A percentile compares a stretch with the other conserved stretches of the same genome.
Conservation (phyloP, 2,329 filamentous ascomycete species). For the Diaporthe helianthi region DNA sequence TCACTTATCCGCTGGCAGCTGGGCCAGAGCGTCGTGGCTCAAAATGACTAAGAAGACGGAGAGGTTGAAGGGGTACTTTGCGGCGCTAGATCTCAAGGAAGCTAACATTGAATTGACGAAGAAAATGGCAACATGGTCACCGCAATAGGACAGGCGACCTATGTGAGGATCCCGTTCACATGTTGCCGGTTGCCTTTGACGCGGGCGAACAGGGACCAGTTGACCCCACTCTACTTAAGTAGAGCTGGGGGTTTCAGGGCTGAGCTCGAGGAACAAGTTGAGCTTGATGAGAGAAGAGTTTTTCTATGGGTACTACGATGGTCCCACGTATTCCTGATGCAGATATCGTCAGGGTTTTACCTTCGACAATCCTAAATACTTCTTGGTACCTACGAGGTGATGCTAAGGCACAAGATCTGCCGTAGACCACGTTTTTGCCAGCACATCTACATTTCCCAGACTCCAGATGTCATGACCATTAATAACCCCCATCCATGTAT, state of each 20-base stretch:
- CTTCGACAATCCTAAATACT: background rate
- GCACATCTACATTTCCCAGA: background rate
- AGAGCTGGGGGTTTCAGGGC: background rate
- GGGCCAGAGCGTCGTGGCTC: constrained; percentile 36
- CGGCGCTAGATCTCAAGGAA: constrained; percentile 40
- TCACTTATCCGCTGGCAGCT: constrained; percentile 39
- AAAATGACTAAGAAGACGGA: constrained; percentile 41
- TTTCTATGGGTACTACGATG: background rate
- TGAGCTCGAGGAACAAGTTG: background rate
- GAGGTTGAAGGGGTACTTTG: constrained; percentile 44
- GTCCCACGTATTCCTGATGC: background rate
- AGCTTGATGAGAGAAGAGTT: background rate
- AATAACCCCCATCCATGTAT: too few relatives aligned
- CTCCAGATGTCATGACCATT: too few relatives aligned
- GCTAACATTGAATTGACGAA: constrained; percentile 41
- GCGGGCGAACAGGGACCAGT: constrained; percentile 12
- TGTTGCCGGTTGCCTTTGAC: background rate
- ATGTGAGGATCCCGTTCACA: constrained; percentile 26
- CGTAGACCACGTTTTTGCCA: background rate
- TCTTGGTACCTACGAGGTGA: background rate
- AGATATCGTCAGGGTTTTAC: background rate
- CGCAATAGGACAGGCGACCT: background rate
- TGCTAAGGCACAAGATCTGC: too few relatives aligned
- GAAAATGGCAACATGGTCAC: constrained; percentile 44
- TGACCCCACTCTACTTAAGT: too few relatives aligned